Evolutionary conservation across 495 filamentous ascomycete genomes (phyloP).

Genomic region (Penicillium macrosclerotiorum): DNA sequence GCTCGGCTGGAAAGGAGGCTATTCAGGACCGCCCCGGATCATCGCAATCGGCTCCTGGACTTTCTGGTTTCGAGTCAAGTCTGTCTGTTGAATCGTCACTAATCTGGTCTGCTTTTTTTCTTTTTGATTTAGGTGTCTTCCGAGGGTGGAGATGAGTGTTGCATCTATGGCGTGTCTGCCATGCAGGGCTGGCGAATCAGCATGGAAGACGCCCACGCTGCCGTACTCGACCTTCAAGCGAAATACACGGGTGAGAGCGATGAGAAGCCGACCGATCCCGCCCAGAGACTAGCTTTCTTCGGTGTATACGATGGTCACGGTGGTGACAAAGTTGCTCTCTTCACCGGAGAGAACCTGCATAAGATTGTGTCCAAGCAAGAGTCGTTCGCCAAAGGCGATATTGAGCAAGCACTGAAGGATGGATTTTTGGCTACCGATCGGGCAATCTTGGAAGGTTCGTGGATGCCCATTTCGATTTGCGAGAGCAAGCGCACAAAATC

Average conservation of each 20-base stretch:
- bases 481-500: no score
- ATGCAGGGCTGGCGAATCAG: constrained; percentile 99
- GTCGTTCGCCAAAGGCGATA: constrained; percentile 83
- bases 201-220: constrained; percentile 96
- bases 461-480: no score
- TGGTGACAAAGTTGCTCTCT: constrained; percentile 92
- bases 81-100: neutral
- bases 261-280: constrained; percentile 58
- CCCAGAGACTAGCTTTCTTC: constrained; percentile 85
- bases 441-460: constrained; percentile 87
- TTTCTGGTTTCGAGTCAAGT: neutral
- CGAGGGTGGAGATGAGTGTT: constrained; percentile 87
- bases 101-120: constrained; percentile 5
- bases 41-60: neutral
- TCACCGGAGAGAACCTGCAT: constrained; percentile 89
- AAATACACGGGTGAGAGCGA: constrained; percentile 52
- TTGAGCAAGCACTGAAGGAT: constrained; percentile 95
- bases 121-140: constrained; percentile 65
- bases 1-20: constrained; percentile 7
- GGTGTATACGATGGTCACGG: constrained; percentile 98
- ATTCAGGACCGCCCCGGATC: neutral
- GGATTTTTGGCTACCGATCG: constrained; percentile 95
- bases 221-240: constrained; percentile 81
- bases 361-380: constrained; percentile 93
- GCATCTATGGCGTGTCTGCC: constrained; percentile 89